These are phyloP conservation scores for Eleusine coracana DNA, from an alignment of 176 grass and related monocot genomes.

Conservation along the genomic window DNA sequence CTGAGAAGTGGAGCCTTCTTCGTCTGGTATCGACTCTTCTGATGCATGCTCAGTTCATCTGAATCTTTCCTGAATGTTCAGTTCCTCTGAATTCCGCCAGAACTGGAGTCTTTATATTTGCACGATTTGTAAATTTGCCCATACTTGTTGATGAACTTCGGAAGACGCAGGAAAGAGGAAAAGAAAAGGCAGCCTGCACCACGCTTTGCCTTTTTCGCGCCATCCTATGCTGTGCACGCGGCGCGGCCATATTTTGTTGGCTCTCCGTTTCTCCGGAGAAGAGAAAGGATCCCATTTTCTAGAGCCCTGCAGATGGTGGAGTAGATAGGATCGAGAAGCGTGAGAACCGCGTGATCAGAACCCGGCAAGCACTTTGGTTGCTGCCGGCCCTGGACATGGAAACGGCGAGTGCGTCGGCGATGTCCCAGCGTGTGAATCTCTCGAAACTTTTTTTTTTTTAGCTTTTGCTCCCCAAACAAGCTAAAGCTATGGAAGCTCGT, in stretches of 20 bases:
- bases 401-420: not conserved
- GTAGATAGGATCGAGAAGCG: not conserved
- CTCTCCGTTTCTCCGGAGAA: not conserved
- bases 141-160: not conserved
- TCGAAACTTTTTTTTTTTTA: not conserved
- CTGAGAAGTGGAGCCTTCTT: not conserved
- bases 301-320: not conserved
- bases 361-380: not conserved
- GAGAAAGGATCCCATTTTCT: not conserved
- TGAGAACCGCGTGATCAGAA: conserved; percentile 19
- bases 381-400: not conserved
- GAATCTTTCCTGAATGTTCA: not conserved
- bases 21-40: not conserved
- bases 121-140: not conserved
- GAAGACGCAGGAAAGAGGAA: not conserved
- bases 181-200: conserved; percentile 1
- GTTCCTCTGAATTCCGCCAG: not conserved
- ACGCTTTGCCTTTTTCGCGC: conserved; percentile 7
- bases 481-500: not conserved
- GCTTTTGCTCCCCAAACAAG: not conserved
- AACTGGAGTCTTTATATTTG: not conserved
- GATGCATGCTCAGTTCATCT: not conserved
- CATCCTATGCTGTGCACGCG: not conserved
- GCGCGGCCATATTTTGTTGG: not conserved
- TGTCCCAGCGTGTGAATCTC: not conserved